Conservation (phyloP, 345 rosid species). For the Erucastrum elatum region DNA sequence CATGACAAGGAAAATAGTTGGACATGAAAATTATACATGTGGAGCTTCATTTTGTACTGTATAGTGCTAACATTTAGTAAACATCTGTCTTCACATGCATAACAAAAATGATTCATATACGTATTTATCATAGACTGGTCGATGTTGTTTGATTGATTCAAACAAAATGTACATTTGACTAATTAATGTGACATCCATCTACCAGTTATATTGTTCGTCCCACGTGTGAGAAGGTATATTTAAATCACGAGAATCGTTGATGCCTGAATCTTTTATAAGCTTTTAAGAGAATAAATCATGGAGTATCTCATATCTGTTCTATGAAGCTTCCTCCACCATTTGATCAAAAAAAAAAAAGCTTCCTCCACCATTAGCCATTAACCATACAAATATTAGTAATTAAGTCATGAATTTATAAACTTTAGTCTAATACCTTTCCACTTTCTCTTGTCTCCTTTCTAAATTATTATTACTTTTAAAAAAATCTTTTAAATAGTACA, state of each 20-base stretch:
- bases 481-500: constrained; percentile 24
- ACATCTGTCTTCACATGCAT: background rate
- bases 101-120: background rate
- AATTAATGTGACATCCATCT: background rate
- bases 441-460: constrained; percentile 24
- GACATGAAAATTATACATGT: too few relatives aligned
- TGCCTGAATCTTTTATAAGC: constrained; percentile 25
- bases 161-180: background rate
- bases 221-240: constrained; percentile 29
- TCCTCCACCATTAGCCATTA: constrained; percentile 1
- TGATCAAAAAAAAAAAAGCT: background rate
- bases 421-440: constrained; percentile 28
- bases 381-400: constrained; percentile 11
- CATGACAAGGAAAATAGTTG: background rate
- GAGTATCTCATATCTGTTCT: constrained; percentile 8
- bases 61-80: background rate
- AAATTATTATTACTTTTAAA: constrained; percentile 23
- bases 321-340: constrained; percentile 32
- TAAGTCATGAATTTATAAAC: constrained; percentile 19
- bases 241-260: constrained; percentile 16
- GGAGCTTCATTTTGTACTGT: background rate
- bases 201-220: constrained; percentile 11
- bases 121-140: background rate
- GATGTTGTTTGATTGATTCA: background rate
- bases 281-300: constrained; percentile 17